Evolutionary conservation across 352 stramenopile species (phyloP), one percentile per base, ranked within the genome.

Genomic region (Globisporangium paddicum): DNA sequence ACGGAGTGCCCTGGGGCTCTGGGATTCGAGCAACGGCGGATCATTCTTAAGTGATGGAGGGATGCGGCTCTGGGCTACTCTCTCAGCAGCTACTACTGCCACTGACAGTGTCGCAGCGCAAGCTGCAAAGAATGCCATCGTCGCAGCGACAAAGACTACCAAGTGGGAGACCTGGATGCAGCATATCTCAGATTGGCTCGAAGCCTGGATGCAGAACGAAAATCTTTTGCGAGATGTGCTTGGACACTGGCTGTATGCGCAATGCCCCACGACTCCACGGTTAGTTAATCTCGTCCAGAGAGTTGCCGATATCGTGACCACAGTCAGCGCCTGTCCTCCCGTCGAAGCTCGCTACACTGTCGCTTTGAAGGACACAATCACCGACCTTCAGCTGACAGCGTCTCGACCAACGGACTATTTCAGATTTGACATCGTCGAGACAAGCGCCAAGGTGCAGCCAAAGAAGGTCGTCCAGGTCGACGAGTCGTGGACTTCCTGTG

Each of bases 101-200:
- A 54, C 55, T 37, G 54, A 76, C 19, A 37, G 55, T 21, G 55
- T 53, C 0, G 42, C 38, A 19, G 55, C 72, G 1, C 30, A 62
- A 18, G 16, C 55, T 0, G 48, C 62, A 13, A 71, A 75, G 21
- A 21, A 37, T 7, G 49, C 56, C 0, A 66, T 91, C 11, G 62
- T 68, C 2, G 56, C 52, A 5, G 64, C 65, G 18, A 70, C 62
- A 9, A 55, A 63, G 10, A 41, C 66, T 16, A 23, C 63, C 0
- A 51, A 50, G 30, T 92, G 80, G 79, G 54, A 76, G 18, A 34
- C 47, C 10, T 92, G 82, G 82, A 79, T 92, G 59, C 73, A 87
- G 23, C 58, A 55, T 34, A 69, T 90, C 0, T 55, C 77, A 13
- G 56, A 75, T 35, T 92, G 82, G 82, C 58, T 92, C 0, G 42